These are phyloP conservation scores for Pyrrhoderma lamaoense DNA, from an alignment of 1,284 basidiomycete species.

Conservation along the genomic window DNA sequence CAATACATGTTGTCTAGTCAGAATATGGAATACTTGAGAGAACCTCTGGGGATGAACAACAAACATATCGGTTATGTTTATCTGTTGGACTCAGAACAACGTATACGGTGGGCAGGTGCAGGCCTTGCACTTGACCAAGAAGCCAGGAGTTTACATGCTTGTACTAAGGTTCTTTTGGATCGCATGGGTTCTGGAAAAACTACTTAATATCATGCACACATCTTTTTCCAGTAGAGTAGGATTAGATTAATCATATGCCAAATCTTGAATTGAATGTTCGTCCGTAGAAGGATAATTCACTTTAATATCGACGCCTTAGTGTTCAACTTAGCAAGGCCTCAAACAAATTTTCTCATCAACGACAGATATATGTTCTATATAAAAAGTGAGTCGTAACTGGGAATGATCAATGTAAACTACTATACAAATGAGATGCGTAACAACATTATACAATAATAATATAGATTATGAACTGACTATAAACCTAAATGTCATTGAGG, in stretches of 20 bases:
- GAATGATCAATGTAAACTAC: too few relatives aligned
- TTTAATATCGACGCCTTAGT: too few relatives aligned
- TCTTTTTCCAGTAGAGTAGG: neutral
- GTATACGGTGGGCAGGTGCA: constrained; percentile 90
- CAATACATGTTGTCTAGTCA: constrained; percentile 79
- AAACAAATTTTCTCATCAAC: too few relatives aligned
- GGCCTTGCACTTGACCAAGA: constrained; percentile 79
- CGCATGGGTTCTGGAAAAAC: constrained; percentile 30
- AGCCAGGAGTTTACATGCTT: constrained; percentile 60
- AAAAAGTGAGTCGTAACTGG: too few relatives aligned
- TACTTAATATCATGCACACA: too few relatives aligned
- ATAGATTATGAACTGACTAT: too few relatives aligned
- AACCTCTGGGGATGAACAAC: constrained; percentile 83
- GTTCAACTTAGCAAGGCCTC: too few relatives aligned
- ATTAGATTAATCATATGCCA: neutral
- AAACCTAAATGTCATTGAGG: constrained; percentile 49
- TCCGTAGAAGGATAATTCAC: too few relatives aligned
- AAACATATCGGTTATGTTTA: constrained; percentile 92
- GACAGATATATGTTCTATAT: too few relatives aligned
- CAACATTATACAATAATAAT: too few relatives aligned
- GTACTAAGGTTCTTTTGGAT: constrained; percentile 67
- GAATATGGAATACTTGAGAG: constrained; percentile 74
- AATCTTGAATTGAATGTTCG: too few relatives aligned
- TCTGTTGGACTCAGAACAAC: constrained; percentile 78
- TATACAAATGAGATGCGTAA: too few relatives aligned